These are phyloP conservation scores for Trichoderma atroviride DNA, from an alignment of 2,329 filamentous ascomycete genomes.

Conservation along the genomic window DNA sequence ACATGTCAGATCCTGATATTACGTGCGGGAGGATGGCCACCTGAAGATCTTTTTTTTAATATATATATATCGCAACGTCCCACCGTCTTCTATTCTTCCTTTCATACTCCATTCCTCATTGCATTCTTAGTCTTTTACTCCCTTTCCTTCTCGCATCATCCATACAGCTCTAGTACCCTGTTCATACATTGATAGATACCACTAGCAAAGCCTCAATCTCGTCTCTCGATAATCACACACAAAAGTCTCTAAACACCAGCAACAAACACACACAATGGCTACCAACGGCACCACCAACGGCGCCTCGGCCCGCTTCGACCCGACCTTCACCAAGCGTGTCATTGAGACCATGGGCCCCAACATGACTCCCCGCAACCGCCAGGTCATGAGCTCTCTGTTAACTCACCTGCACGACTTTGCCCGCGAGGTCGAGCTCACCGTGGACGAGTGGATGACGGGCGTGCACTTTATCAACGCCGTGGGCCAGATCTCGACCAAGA, in stretches of 20 bases:
- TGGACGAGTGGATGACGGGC: slow-evolving; percentile 76
- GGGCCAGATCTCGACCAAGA: slow-evolving; percentile 68
- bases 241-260: background rate
- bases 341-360: slow-evolving; percentile 74
- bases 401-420: slow-evolving; percentile 77
- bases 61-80: background rate
- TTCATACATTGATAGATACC: background rate
- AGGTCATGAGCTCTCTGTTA: slow-evolving; percentile 66
- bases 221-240: background rate
- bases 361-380: slow-evolving; percentile 64
- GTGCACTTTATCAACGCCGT: slow-evolving; percentile 76
- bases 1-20: background rate
- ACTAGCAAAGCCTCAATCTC: background rate
- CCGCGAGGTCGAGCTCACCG: slow-evolving; percentile 74
- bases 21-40: background rate
- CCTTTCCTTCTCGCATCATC: background rate
- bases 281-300: slow-evolving; percentile 17
- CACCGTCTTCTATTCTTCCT: background rate
- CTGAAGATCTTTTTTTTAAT: background rate
- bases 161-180: background rate
- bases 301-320: slow-evolving; percentile 60
- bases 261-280: background rate
- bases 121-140: background rate
- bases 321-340: slow-evolving; percentile 74
- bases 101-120: background rate